These are phyloP conservation scores for Alternaria tenuissima DNA, from an alignment of 2,329 filamentous ascomycete species.

Conservation along the genomic window DNA sequence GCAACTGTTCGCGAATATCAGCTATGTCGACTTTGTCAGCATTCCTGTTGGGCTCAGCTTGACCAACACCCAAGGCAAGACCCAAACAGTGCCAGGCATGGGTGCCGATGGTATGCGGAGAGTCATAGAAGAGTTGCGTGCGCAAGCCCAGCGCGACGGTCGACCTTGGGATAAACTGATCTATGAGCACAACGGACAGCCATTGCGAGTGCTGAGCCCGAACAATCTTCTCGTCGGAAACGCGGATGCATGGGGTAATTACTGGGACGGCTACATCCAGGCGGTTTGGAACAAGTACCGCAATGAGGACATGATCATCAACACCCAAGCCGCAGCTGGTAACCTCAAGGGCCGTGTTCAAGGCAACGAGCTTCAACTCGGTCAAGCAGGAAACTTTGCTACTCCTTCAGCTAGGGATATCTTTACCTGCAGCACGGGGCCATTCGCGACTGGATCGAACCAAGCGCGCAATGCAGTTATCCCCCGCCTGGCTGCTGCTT, in stretches of 20 bases:
- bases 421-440: slow-evolving; percentile 71
- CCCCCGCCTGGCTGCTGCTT: slow-evolving; percentile 76
- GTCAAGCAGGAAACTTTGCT: slow-evolving; percentile 58
- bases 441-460: slow-evolving; percentile 60
- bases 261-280: slow-evolving; percentile 62
- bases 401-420: slow-evolving; percentile 69
- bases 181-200: slow-evolving; percentile 49
- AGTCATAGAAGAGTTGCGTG: slow-evolving; percentile 63
- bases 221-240: slow-evolving; percentile 59
- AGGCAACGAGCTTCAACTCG: slow-evolving; percentile 53
- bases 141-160: slow-evolving; percentile 65
- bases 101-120: slow-evolving; percentile 63
- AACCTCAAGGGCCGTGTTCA: slow-evolving; percentile 61
- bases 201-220: slow-evolving; percentile 54
- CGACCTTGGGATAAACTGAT: slow-evolving; percentile 68
- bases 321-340: slow-evolving; percentile 70
- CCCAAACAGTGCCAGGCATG: slow-evolving; percentile 65
- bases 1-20: slow-evolving; percentile 65
- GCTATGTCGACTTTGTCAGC: slow-evolving; percentile 77
- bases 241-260: slow-evolving; percentile 57
- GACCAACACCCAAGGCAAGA: slow-evolving; percentile 51
- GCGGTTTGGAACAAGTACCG: slow-evolving; percentile 61
- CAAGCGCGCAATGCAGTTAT: slow-evolving; percentile 65
- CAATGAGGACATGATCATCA: slow-evolving; percentile 60
- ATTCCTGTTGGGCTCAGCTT: slow-evolving; percentile 56